Base-by-base conservation (phyloP, 1,139 yeast species). In the Suhomyces yuchorum region DNA sequence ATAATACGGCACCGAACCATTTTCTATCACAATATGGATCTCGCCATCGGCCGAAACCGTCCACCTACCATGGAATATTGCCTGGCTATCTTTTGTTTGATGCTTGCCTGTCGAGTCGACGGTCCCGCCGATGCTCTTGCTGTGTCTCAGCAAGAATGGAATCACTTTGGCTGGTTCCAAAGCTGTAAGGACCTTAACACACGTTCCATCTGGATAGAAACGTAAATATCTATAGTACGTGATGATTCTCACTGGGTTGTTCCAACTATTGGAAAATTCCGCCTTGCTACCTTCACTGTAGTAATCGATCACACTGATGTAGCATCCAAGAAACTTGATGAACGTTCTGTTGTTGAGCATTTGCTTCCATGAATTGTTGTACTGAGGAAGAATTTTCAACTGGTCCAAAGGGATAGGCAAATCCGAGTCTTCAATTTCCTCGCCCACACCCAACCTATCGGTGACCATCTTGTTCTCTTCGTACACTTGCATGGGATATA, bases 221-320 rank as follows among this genome's bases (percentile, higher is more conserved):
- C 97, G 72, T 34, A 87, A 66, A 63, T 90, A 93, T 51, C 99
- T 73, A 64, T 89, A 93, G 62, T 92, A 93, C 0, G 97, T 89
- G 42, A 92, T 87, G 62, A 91, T 82, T 57, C 88, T 81, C 17
- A 88, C 80, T 0, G 97, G 97, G 51, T 82, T 81, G 37, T 77
- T 67, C 87, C 95, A 83, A n/a, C 88, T 78, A 36, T 75, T 78
- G 4, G 87, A 79, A 44, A 83, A 79, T 57, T 82, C 88, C 8
- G 77, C 78, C 46, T 81, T 76, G 1, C 87, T 82, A 43, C 97
- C 96, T 60, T 88, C 88, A 50, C 96, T 78, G 56, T 87, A 79
- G 65, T 90, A 92, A 53, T 88, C 87, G 46, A 93, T 87, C 11
- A 87, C 88, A 58, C 96, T 84, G 26, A 93, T 87, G 61, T 92